Conservation (phyloP, 1,139 yeast genomes). For the Geotrichum phurueaensis region DNA sequence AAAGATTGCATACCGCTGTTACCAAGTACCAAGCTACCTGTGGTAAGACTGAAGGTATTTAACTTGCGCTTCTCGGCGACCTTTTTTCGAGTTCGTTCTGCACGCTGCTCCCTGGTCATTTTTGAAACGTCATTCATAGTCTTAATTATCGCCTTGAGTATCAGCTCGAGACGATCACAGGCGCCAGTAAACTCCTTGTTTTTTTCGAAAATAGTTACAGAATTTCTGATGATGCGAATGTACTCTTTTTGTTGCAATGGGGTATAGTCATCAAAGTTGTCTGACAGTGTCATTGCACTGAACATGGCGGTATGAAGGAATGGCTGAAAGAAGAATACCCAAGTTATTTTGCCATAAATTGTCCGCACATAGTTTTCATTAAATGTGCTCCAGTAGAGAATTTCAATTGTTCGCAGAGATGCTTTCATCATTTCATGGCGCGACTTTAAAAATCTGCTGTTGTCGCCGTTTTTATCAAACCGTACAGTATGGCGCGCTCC, state of each 20-base stretch:
- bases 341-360: conserved; percentile 21
- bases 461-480: neutral
- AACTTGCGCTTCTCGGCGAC: neutral
- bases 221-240: neutral
- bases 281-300: conserved; percentile 23
- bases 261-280: conserved; percentile 21
- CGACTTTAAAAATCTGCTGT: neutral
- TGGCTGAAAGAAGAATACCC: conserved; percentile 20
- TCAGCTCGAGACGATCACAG: neutral
- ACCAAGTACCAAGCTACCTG: neutral
- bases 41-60: neutral
- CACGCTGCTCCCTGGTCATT: neutral
- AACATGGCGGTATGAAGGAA: conserved; percentile 26
- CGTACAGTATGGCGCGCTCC: conserved; percentile 21
- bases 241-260: conserved; percentile 14
- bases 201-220: neutral
- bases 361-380: neutral
- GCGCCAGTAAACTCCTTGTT: neutral
- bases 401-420: conserved; percentile 27
- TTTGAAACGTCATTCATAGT: neutral
- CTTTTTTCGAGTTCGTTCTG: neutral
- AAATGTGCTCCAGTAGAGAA: conserved; percentile 14
- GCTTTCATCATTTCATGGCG: conserved; percentile 22
- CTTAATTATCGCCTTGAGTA: neutral
- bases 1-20: neutral